phyloP scores from a whole-genome alignment of 495 filamentous ascomycete species.

The Podospora bellae-mahoneyi region DNA sequence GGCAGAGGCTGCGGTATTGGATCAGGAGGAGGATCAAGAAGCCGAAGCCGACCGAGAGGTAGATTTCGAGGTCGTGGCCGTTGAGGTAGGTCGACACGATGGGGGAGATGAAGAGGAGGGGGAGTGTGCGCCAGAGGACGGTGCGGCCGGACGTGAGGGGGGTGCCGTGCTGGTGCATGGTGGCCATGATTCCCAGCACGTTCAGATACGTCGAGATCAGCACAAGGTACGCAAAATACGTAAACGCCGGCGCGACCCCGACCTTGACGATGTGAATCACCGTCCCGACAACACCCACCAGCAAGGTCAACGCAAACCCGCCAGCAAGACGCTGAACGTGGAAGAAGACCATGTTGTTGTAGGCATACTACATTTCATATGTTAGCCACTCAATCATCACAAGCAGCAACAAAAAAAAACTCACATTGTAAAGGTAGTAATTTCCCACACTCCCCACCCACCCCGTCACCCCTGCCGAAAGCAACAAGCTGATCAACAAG shows the following conservation, averaged over 20 bases:
- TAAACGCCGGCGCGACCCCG: constrained; percentile 36
- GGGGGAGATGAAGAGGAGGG: constrained; percentile 48
- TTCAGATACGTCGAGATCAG: constrained; percentile 52
- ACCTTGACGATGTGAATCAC: constrained; percentile 20
- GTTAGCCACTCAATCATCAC: not conserved
- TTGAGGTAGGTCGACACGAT: constrained; percentile 44
- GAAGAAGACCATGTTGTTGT: constrained; percentile 33
- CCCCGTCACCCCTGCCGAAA: constrained; percentile 31
- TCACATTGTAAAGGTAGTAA: constrained; percentile 31
- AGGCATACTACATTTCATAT: constrained; percentile 22
- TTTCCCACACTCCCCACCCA: constrained; percentile 35
- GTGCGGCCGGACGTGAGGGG: constrained; percentile 38
- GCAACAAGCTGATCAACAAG: constrained; percentile 26
- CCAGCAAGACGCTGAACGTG: constrained; percentile 31
- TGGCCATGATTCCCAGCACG: constrained; percentile 39
- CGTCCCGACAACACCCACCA: constrained; percentile 20
- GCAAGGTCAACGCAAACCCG: constrained; percentile 24
- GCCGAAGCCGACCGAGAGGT: constrained; percentile 46
- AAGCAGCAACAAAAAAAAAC: not conserved
- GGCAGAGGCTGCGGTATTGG: constrained; percentile 44
- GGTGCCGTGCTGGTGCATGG: constrained; percentile 30
- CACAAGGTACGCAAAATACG: constrained; percentile 51
- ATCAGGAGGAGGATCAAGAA: constrained; percentile 46
- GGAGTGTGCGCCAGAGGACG: constrained; percentile 40
- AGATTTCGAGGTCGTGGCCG: constrained; percentile 47